Base-by-base conservation (phyloP, 768 basidiomycete genomes). In the Boletus vermiculosoides region DNA sequence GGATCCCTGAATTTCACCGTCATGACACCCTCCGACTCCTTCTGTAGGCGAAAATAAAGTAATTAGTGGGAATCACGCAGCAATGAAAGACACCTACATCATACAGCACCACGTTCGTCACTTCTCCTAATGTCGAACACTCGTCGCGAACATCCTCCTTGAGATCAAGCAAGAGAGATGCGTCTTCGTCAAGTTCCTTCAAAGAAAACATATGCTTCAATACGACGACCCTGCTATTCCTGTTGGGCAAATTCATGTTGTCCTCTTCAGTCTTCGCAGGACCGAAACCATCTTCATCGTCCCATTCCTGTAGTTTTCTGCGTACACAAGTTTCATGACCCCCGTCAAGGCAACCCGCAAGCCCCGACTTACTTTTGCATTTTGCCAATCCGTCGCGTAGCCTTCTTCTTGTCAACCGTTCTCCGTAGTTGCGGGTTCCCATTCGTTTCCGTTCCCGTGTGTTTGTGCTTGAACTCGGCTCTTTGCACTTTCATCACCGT, bases 71-170 rank as follows among this genome's bases (percentile, higher is more conserved):
- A 44, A 10, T 44, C 41, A 39, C 31, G 34, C 37, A 53, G 47
- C 33, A 18, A 45, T 2, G 11, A 25, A 22, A 49, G 15, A 40
- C 12, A 79, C 91, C 72, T 71, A 96, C 96, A 75, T 99, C 96
- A 67, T 96, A 98, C 40, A 99, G 73, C 31, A 93, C 86, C 1
- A 98, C 91, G 63, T 94, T 98, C 0, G 97, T 98, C 5, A 99
- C 97, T 64, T 95, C 92, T 30, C 97, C 97, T 13, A 98, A 72
- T 0, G 82, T 81, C 49, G 90, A 85, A 60, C 94, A 94, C 69
- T 98, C 96, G 34, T 96, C 94, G 53, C 96, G 83, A 18, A 98
- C 94, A 63, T 98, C 96, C 66, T 97, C 94, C 69, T 98, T 98
- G 50, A 98, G 80, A 63, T 98, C 96, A 15, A 98, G 82, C 20